A percentile compares a stretch with the other conserved stretches of the same genome.
These are phyloP conservation scores for Phialocephala sp. DNA, from an alignment of 2,329 filamentous ascomycete species.

Conservation along the genomic window DNA sequence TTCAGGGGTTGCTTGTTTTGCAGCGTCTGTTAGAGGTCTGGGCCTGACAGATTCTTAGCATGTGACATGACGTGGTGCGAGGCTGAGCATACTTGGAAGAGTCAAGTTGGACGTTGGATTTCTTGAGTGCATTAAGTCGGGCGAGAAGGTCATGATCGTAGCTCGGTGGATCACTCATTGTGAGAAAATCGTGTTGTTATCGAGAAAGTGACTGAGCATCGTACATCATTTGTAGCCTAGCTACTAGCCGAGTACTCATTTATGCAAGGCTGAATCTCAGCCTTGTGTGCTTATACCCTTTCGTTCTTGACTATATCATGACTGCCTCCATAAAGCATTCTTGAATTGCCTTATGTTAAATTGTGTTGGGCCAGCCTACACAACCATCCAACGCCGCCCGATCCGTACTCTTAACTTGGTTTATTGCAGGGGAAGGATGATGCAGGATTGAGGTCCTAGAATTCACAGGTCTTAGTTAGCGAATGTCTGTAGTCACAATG, in stretches of 20 bases:
- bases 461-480: not conserved
- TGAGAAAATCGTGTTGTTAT: constrained; percentile 6
- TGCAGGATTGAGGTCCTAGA: not conserved
- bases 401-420: too few relatives aligned
- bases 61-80: constrained; percentile 20
- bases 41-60: constrained; percentile 32
- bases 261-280: constrained; percentile 33
- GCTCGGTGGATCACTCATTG: constrained; percentile 39
- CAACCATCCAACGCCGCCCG: not conserved
- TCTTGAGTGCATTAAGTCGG: constrained; percentile 43
- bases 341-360: not conserved
- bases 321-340: not conserved
- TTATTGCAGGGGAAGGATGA: not conserved
- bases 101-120: constrained; percentile 38
- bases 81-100: constrained; percentile 33
- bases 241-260: not conserved
- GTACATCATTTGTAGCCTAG: constrained; percentile 10
- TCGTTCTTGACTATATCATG: not conserved
- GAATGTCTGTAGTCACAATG: not conserved
- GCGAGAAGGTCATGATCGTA: constrained; percentile 41
- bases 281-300: constrained; percentile 26
- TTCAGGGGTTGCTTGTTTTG: constrained; percentile 34
- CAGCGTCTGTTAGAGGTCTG: constrained; percentile 13
- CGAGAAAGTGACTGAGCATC: constrained; percentile 8
- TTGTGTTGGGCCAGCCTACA: not conserved